Evolutionary conservation across 257 asterid genomes (phyloP), one percentile per base, ranked within the genome.

Genomic region (Leptodermis oblonga): DNA sequence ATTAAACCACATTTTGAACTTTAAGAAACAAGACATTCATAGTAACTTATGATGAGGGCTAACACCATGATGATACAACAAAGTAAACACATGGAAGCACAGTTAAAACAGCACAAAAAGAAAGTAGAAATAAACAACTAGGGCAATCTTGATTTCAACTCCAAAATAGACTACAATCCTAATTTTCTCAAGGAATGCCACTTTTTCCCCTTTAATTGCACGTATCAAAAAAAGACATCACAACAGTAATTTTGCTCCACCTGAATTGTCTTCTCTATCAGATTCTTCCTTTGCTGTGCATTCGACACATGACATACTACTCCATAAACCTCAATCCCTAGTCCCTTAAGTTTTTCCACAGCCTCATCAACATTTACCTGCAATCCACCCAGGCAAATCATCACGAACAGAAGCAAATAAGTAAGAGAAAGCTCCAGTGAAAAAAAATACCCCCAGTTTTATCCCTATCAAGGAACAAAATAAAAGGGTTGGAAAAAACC

Each of bases 281-380:
- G 77, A 84, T 85, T 82, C 87, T 88, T 88, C 66, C 98, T 85
- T 0, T 92, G 98, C 53, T 85, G 84, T 31, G 85, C 84, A 79
- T 83, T 84, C 11, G 97, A 84, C 34, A 92, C 98, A 61, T 92
- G 98, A 68, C 98, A 92, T 5, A 86, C 95, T 62, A 88, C 73
- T 65, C 97, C 98, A 60, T 72, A 54, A 41, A 52, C 92, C 75
- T 92, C 89, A 63, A 90, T 81, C 62, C 98, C 97, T 73, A 52
- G 31, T 61, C 73, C 80, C 31, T 60, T 81, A 1, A 92, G 96
- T 78, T 77, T 80, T 64, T 83, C 86, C 65, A 84, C 97, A 6
- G 97, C 95, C 74, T 84, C 95, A 66, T 92, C 96, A 43, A 90
- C 98, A 73, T 92, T 90, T 77, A 82, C 85, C 98, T 90, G 83